Evolutionary conservation across 768 basidiomycete species (phyloP), one percentile per base, ranked within the genome.

Genomic region (Cubamyces sp.): DNA sequence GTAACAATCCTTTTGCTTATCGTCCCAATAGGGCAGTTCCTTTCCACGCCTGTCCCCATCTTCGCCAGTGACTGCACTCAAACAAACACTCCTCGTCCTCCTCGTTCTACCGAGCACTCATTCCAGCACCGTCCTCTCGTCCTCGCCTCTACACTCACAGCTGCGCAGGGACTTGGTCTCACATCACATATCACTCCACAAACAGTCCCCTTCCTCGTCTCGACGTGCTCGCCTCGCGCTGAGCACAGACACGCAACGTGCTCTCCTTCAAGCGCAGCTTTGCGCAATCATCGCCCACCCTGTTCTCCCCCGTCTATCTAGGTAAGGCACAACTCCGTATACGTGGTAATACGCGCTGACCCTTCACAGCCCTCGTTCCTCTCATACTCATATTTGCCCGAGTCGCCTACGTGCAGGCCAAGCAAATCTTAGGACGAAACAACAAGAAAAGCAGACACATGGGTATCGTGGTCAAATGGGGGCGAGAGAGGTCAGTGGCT

Each of bases 391-490:
- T 75, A 61, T 69, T 76, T 51, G 70, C 74, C 37, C 64, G 64
- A 49, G 59, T 71, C 19, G 53, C 63, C 15, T 71, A 69, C 66
- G 58, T 71, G 42, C 72, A 70, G 42, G 61, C 65, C 28, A 70
- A 65, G 48, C 68, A 65, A 42, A 52, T 73, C 62, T 47, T 67
- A 48, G 62, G 49, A 40, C 54, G 37, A 37, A 26, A 14, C 30
- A 43, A 39, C 25, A 64, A 51, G 41, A 54, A 58, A 28, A 25
- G 54, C 40, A 57, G 65, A 60, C 60, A 59, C 61, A 73, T 75
- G 71, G 79, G 76, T 73, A 69, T 81, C 34, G 70, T 72, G 63
- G 78, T 83, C 60, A 84, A 83, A 70, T 83, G 82, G 82, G 80
- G 74, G 19, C 75, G 78, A 54, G 82, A 83, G 64, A 74, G 77